Evolutionary conservation across 352 stramenopile genomes (phyloP).

Genomic region (Phytophthora melonis): DNA sequence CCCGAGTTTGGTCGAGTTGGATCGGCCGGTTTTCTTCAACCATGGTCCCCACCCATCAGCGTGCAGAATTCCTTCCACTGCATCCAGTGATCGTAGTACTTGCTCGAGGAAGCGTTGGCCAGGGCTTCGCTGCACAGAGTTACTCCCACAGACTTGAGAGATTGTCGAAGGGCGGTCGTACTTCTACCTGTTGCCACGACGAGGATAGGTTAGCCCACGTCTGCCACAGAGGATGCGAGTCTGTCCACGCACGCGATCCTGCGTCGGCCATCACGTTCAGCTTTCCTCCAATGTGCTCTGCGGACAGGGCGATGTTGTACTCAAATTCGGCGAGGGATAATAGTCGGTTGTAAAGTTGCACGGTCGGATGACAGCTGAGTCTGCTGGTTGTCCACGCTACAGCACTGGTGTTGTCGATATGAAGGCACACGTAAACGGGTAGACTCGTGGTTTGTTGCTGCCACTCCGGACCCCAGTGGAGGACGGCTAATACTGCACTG

Average conservation of each 20-base stretch:
- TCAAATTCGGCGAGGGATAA: slow-evolving; percentile 27
- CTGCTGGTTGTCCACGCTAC: slow-evolving; percentile 11
- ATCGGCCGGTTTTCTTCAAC: neutral
- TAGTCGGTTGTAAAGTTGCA: slow-evolving; percentile 24
- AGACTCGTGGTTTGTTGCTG: too few species aligned
- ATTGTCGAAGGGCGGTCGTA: slow-evolving; percentile 24
- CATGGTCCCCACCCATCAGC: slow-evolving; percentile 32
- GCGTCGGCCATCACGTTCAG: slow-evolving; percentile 27
- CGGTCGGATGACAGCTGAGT: neutral
- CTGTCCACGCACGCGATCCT: slow-evolving; percentile 23
- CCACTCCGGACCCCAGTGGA: neutral
- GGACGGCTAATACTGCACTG: slow-evolving; percentile 14
- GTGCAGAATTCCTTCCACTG: slow-evolving; percentile 24
- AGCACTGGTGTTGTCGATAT: slow-evolving; percentile 31
- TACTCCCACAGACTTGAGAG: slow-evolving; percentile 25
- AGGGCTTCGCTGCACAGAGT: slow-evolving; percentile 17
- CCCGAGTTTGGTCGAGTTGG: neutral
- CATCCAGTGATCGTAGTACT: slow-evolving; percentile 18
- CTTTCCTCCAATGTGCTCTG: slow-evolving; percentile 27
- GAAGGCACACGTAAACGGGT: neutral
- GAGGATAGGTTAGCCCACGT: slow-evolving; percentile 25
- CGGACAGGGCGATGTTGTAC: slow-evolving; percentile 17
- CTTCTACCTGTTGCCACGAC: slow-evolving; percentile 18
- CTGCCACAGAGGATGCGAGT: neutral
- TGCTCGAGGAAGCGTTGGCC: slow-evolving; percentile 19